Base-by-base conservation (phyloP, 805 yeast species). In the Yarrowia keelungensis region DNA sequence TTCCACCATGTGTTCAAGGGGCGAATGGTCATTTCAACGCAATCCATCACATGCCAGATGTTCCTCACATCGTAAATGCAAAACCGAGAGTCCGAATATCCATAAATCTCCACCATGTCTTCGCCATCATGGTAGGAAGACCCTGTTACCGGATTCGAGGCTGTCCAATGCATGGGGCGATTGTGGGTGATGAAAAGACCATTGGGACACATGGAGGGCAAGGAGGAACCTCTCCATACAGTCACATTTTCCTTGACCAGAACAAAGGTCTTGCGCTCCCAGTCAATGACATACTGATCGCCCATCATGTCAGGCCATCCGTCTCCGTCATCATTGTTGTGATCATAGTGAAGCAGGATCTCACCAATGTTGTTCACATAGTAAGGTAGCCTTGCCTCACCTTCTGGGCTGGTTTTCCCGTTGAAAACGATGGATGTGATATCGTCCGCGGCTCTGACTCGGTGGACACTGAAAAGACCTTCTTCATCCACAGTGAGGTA, bases 161-260 rank as follows among this genome's bases (percentile, higher is more conserved):
- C 56, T 16, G 56, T 36, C 42, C 56, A 51, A 32, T 16, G 56
- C 56, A 51, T 51, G 42, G 56, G 56, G 4, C 56, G 56, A 11
- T 36, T 51, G 36, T 36, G 56, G 10, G 56, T 51, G 56, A 51
- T 51, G 26, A 51, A 51, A 14, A 51, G 15, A 5, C 56, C 56
- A 16, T 51, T 51, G 3, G 56, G 56, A n/a, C 56, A 51, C 56
- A 51, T 36, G n/a, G 56, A 51, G 7, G 56, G 56, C 15, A 51
- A 12, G 15, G 10, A 1, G 1, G 32, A 16, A 2, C 42, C 56
- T 15, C 56, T 42, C 42, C 56, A 51, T 32, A 51, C 36, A 26
- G 56, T 51, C 14, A 36, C 56, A 15, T 50, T 35, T 7, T n/a
- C 15, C n/a, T 35, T 35, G 7, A 50, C 54, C 10, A 50, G 41